Conservation (phyloP, 306 rosid species). For the Sicyos edulis region DNA sequence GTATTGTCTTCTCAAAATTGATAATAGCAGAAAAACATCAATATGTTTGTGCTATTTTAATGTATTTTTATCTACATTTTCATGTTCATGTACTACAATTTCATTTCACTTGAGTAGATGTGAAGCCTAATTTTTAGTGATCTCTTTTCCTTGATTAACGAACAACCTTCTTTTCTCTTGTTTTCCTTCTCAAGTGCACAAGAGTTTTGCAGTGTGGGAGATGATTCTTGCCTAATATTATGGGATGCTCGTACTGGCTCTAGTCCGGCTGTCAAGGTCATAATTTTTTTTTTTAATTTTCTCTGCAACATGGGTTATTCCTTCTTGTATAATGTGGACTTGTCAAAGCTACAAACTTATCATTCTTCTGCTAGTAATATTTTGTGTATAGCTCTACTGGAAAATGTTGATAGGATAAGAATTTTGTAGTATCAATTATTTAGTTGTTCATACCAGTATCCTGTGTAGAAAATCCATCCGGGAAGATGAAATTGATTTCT, state of each 20-base stretch:
- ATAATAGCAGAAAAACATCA: neutral
- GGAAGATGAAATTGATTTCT: no score
- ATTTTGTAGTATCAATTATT: neutral
- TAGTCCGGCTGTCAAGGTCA: constrained; percentile 84
- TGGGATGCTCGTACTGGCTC: constrained; percentile 97
- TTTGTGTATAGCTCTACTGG: neutral
- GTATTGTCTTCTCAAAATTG: neutral
- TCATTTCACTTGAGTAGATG: neutral
- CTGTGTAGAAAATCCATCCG: no score
- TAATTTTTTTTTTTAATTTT: constrained; percentile 17
- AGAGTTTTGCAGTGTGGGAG: constrained; percentile 99
- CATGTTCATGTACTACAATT: neutral
- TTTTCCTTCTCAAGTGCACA: constrained; percentile 39
- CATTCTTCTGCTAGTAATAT: constrained; percentile 4
- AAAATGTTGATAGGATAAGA: neutral
- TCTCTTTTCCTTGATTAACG: constrained; percentile 8
- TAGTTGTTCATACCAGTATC: no score
- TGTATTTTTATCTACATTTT: neutral
- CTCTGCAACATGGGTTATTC: neutral
- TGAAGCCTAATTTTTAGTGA: neutral
- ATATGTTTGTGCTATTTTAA: neutral
- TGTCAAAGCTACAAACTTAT: neutral
- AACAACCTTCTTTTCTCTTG: neutral
- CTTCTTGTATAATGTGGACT: neutral
- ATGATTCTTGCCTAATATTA: constrained; percentile 90